phyloP scores from a whole-genome alignment of 2,329 filamentous ascomycete species.

The Lithohypha guttulata region DNA sequence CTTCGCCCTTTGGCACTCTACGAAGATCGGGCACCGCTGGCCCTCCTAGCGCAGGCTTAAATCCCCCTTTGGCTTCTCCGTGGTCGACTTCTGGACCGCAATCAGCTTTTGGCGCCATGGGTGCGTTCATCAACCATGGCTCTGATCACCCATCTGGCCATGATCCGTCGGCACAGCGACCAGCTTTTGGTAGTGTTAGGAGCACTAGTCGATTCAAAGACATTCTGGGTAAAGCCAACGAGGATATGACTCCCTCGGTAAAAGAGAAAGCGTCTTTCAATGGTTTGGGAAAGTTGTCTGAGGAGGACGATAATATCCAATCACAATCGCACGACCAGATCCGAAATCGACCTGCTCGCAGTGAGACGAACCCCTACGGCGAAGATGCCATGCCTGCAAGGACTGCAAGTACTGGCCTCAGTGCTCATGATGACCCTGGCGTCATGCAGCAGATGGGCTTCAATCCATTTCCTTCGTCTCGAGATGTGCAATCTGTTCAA shows the following conservation, averaged over 20 bases:
- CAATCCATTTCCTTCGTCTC: slow-evolving; percentile 50
- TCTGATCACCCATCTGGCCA: slow-evolving; percentile 39
- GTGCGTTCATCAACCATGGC: slow-evolving; percentile 79
- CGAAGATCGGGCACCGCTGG: slow-evolving; percentile 45
- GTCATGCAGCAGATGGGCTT: slow-evolving; percentile 45
- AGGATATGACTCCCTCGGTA: slow-evolving; percentile 45
- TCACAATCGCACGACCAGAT: slow-evolving; percentile 42
- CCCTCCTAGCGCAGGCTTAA: slow-evolving; percentile 42
- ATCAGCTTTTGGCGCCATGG: slow-evolving; percentile 60
- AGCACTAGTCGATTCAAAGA: slow-evolving; percentile 80
- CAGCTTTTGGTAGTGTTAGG: slow-evolving; percentile 53
- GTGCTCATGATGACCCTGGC: slow-evolving; percentile 57
- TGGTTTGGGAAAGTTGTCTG: slow-evolving; percentile 43
- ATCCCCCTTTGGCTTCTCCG: slow-evolving; percentile 39
- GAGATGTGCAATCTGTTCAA: slow-evolving; percentile 46
- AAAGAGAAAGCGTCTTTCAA: slow-evolving; percentile 47
- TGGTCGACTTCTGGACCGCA: slow-evolving; percentile 52
- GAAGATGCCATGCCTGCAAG: slow-evolving; percentile 36
- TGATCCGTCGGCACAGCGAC: slow-evolving; percentile 52
- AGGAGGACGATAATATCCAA: slow-evolving; percentile 38
- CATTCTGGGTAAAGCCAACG: slow-evolving; percentile 68
- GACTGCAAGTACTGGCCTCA: slow-evolving; percentile 56
- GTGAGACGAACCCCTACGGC: slow-evolving; percentile 40
- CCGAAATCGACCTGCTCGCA: slow-evolving; percentile 38
- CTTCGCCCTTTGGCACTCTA: slow-evolving; percentile 42